phyloP scores from a whole-genome alignment of 2,329 filamentous ascomycete species.

The Biscogniauxia mediterranea region DNA sequence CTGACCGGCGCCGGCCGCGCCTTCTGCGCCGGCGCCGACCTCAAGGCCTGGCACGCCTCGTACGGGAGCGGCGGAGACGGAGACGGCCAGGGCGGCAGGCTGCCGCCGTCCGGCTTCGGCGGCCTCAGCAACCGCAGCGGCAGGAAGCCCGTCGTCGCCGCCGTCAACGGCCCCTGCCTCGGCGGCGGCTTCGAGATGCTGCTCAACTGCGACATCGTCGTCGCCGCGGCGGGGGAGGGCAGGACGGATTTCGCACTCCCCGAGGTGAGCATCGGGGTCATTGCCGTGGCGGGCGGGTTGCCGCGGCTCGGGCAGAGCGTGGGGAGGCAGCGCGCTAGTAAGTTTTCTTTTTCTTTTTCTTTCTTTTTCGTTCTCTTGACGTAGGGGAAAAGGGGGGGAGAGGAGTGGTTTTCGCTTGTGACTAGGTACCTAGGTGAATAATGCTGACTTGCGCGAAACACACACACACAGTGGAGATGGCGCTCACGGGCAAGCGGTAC shows the following conservation, averaged over 20 bases:
- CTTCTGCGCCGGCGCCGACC: conserved; percentile 67
- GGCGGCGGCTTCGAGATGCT: conserved; percentile 78
- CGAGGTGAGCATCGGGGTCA: conserved; percentile 69
- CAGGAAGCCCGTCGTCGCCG: conserved; percentile 73
- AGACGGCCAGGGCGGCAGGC: conserved; percentile 18
- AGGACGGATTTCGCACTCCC: conserved; percentile 65
- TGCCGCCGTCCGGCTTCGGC: conserved; percentile 56
- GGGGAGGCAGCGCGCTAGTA: conserved; percentile 63
- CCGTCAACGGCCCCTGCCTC: conserved; percentile 72
- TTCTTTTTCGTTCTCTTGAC: no score
- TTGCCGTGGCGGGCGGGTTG: conserved; percentile 68
- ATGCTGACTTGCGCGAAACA: no score
- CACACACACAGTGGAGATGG: conserved; percentile 54
- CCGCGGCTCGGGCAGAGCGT: conserved; percentile 64
- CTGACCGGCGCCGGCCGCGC: conserved; percentile 62
- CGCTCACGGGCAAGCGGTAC: conserved; percentile 61
- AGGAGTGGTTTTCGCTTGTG: no score
- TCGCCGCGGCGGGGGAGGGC: conserved; percentile 56
- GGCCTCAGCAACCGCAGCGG: conserved; percentile 64
- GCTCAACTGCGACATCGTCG: conserved; percentile 69
- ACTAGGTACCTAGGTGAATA: no score
- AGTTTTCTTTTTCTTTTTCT: no score
- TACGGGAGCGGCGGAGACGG: no score
- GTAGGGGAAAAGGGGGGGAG: no score
- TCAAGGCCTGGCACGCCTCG: conserved; percentile 59